These are phyloP conservation scores for Oligophagozyma castellii DNA, from an alignment of 1,139 yeast genomes.

Conservation along the genomic window DNA sequence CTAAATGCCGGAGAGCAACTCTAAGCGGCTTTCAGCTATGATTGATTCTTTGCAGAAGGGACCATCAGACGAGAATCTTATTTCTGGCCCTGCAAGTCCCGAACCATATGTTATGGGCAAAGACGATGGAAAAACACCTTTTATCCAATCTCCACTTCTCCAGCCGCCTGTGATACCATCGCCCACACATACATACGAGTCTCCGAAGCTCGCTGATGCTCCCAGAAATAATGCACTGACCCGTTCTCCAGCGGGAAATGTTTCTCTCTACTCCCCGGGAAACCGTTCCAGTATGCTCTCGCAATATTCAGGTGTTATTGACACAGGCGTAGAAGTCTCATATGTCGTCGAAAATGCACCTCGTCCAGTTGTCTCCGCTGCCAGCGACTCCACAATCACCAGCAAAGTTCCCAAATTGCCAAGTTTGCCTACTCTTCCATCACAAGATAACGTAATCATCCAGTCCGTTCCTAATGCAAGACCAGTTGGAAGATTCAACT, in stretches of 20 bases:
- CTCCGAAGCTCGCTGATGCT: no score
- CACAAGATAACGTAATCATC: conserved; percentile 5
- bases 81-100: neutral
- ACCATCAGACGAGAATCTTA: conserved; percentile 1
- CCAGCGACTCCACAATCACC: neutral
- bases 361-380: neutral
- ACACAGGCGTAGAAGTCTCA: conserved; percentile 31
- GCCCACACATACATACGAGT: no score
- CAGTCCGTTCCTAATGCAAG: conserved; percentile 9
- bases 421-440: neutral
- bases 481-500: conserved; percentile 9
- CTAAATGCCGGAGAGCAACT: conserved; percentile 5
- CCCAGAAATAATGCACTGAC: no score
- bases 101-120: conserved; percentile 4
- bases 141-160: neutral
- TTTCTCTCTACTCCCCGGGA: conserved; percentile 3
- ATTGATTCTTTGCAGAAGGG: conserved; percentile 11
- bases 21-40: conserved; percentile 21
- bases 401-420: conserved; percentile 1
- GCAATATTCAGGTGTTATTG: conserved; percentile 33
- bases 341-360: conserved; percentile 23
- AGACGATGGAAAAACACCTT: neutral
- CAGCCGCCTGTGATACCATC: no score
- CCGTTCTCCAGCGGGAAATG: neutral
- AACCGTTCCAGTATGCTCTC: conserved; percentile 31